Conservation (phyloP, 225 moss, liverwort and hornwort genomes). For the Climacium dendroides region DNA sequence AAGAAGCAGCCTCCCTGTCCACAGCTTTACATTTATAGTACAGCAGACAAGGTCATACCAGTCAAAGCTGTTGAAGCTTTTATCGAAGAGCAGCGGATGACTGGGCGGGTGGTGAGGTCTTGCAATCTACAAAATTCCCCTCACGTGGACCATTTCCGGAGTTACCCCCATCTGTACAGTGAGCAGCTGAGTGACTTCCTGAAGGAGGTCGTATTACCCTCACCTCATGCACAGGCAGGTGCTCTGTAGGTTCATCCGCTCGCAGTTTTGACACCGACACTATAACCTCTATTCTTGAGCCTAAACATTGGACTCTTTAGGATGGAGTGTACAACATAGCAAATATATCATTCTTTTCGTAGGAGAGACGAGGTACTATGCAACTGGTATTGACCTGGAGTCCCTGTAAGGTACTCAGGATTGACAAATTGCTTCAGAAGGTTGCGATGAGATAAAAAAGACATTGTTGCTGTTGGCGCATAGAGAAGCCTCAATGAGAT, state of each 20-base stretch:
- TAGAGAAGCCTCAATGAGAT: neutral
- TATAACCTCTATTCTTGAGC: neutral
- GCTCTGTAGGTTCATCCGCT: neutral
- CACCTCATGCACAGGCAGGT: neutral
- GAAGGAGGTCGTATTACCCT: slow-evolving; percentile 35
- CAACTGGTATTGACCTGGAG: neutral
- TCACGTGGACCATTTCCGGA: slow-evolving; percentile 93
- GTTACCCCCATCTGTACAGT: slow-evolving; percentile 62
- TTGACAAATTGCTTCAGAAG: neutral
- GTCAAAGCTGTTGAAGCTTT: slow-evolving; percentile 66
- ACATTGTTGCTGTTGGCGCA: neutral
- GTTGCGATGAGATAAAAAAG: neutral
- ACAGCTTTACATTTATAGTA: slow-evolving; percentile 92
- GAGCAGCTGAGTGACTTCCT: slow-evolving; percentile 70
- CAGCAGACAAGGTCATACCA: slow-evolving; percentile 80
- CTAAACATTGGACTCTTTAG: neutral
- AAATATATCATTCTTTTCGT: neutral
- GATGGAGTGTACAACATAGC: neutral
- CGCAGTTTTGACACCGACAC: slow-evolving; percentile 2
- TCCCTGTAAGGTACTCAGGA: neutral
- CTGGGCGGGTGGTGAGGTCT: slow-evolving; percentile 71
- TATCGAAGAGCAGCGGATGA: slow-evolving; percentile 68
- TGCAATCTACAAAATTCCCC: slow-evolving; percentile 80
- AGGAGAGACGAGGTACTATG: neutral
- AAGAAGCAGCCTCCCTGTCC: slow-evolving; percentile 73